Evolutionary conservation across 2,329 filamentous ascomycete species (phyloP), one percentile per base, ranked within the genome.

Genomic region (Knufia petricola): DNA sequence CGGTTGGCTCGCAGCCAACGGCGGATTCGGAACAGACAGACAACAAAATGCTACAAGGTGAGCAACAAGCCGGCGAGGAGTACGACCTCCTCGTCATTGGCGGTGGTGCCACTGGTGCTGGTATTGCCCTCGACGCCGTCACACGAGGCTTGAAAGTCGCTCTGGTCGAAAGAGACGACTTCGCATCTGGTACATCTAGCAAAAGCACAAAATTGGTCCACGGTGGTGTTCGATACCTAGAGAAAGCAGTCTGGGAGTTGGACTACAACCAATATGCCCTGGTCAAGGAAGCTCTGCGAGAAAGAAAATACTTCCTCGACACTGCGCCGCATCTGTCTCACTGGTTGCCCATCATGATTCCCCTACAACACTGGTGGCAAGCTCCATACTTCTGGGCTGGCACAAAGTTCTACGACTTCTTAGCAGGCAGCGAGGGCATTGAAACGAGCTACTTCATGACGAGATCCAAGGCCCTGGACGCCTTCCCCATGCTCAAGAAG

Each of bases 161-260:
- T 10, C 69, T 89, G 44, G 84, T 92, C 13, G 85, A 92, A 69
- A 76, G 85, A 53, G 86, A 90, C 64, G 85, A 92, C 66, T 92
- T 90, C 64, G 82, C 82, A 58, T 77, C 82, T 53, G 85, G 86
- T 24, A 90, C 85, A 34, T 88, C 84, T 70, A 87, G 83, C 66
- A 90, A 90, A 71, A 88, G 84, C 69, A 92, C 85, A 42, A 92
- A 92, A 68, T 74, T 92, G 46, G 86, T 92, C 15, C 85, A 92
- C 66, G 85, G 85, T 57, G 85, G 85, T 61, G 86, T 92, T 51
- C 78, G 85, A 56, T 92, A 90, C 63, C 73, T 92, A 50, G 86
- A 92, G 66, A 92, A 92, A 72, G 85, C 85, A 48, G 80, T 92
- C 43, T 87, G 82, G 81, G 85, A 89, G 64, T 71, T 90, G 59